Base-by-base conservation (phyloP, 495 filamentous ascomycete genomes). In the Coniosporium apollinis region DNA sequence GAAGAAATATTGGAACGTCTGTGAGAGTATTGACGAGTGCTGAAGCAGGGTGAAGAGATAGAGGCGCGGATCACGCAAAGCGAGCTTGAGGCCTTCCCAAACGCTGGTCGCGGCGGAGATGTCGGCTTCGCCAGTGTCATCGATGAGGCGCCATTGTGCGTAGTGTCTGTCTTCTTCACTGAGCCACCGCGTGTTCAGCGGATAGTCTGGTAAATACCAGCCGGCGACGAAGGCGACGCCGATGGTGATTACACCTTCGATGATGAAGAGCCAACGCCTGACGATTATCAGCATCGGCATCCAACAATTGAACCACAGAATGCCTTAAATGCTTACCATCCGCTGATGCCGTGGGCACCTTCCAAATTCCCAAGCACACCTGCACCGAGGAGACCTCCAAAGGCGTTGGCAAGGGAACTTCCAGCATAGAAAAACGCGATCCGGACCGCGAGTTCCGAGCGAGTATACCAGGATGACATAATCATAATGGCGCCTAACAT, bases 1-100 rank as follows among this genome's bases (percentile, higher is more conserved):
- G 60, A 91, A 87, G 67, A 89, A 89, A 54, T 89, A 86, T 6
- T 28, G 20, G 22, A 37, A 37, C n/a, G 79, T 83, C 6, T 83
- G 74, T 2, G 76, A 75, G 33, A 70, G 74, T 19, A 72, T 69
- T 19, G 74, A 69, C 22, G 51, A 38, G 34, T 55, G 36, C 15
- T 39, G 41, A 41, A 51, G 45, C 14, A 55, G 36, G 16, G 37
- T 39, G 37, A 62, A 57, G 7, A 61, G 5, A 52, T 55, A 67
- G 19, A 61, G 44, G n/a, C 46, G 42, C 22, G 50, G 54, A 38
- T 66, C 62, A 15, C 38, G 37, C 9, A 45, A 37, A 19, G 54
- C 62, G 30, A 54, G 43, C 30, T 49, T 47, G 17, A 62, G 44
- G 11, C 64, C 64, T 11, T 41, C 47, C 49, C 50, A 54, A 16